Conservation (phyloP, 441 rosid species). For the Syzygium malaccense region DNA sequence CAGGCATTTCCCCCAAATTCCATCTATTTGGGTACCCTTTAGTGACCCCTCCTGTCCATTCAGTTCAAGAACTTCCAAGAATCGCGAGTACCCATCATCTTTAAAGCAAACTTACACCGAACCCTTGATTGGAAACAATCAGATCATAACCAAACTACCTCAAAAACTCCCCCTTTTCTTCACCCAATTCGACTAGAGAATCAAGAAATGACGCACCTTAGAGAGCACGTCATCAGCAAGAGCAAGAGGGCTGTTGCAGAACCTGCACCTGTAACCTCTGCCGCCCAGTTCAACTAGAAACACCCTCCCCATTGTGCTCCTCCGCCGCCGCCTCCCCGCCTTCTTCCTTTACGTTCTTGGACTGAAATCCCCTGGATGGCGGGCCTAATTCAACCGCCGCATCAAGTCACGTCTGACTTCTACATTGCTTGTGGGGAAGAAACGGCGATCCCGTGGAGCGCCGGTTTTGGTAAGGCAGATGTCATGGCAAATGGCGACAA, state of each 20-base stretch:
- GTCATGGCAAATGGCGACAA: not conserved
- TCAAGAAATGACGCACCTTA: not conserved
- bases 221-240: not conserved
- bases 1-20: not conserved
- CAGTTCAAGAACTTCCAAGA: not conserved
- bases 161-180: not conserved
- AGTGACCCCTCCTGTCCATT: not conserved
- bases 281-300: not conserved
- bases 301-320: not conserved
- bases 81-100: not conserved
- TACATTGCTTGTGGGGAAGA: not conserved
- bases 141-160: not conserved
- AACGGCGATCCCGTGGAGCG: not conserved
- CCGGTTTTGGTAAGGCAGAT: not conserved
- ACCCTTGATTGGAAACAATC: not conserved
- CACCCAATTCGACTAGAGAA: not conserved
- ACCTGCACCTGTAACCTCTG: not conserved
- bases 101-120: not conserved
- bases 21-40: not conserved
- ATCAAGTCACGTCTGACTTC: not conserved
- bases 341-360: not conserved
- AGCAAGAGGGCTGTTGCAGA: constrained; percentile 1
- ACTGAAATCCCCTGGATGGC: not conserved
- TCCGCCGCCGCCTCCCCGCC: not conserved
- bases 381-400: not conserved